Evolutionary conservation across 2,329 filamentous ascomycete species (phyloP).

Genomic region (Alternaria ventricosa): DNA sequence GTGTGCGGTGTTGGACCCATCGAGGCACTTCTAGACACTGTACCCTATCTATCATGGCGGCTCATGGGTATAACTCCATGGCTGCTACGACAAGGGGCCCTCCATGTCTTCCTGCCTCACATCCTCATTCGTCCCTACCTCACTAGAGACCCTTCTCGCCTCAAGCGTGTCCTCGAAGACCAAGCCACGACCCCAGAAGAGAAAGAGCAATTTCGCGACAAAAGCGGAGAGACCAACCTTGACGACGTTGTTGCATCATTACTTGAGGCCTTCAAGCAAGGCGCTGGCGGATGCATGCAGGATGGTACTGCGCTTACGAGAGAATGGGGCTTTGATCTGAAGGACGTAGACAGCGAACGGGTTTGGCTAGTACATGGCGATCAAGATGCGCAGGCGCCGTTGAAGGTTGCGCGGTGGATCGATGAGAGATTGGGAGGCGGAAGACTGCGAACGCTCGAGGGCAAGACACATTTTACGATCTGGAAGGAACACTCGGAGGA

Average conservation of each 20-base stretch:
- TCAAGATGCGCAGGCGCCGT: conserved; percentile 22
- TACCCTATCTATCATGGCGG: conserved; percentile 16
- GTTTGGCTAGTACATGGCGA: conserved; percentile 30
- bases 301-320: conserved; percentile 22
- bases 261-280: conserved; percentile 29
- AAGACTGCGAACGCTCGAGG: conserved; percentile 24
- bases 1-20: conserved; percentile 29
- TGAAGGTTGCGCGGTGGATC: conserved; percentile 27
- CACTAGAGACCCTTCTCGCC: conserved; percentile 20
- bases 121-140: conserved; percentile 17
- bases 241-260: conserved; percentile 22
- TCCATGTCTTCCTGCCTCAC: conserved; percentile 21
- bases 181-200: conserved; percentile 29
- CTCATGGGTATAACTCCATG: conserved; percentile 21
- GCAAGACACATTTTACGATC: conserved; percentile 30
- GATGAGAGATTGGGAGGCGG: conserved; percentile 24
- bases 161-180: conserved; percentile 27
- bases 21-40: conserved; percentile 15
- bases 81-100: conserved; percentile 15
- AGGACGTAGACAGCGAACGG: conserved; percentile 20
- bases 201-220: conserved; percentile 17
- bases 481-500: conserved; percentile 29
- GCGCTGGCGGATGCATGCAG: conserved; percentile 16
- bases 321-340: conserved; percentile 29
- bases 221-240: conserved; percentile 17